Base-by-base conservation (phyloP, 2,329 filamentous ascomycete species). In the Apiospora rasikravindrae region DNA sequence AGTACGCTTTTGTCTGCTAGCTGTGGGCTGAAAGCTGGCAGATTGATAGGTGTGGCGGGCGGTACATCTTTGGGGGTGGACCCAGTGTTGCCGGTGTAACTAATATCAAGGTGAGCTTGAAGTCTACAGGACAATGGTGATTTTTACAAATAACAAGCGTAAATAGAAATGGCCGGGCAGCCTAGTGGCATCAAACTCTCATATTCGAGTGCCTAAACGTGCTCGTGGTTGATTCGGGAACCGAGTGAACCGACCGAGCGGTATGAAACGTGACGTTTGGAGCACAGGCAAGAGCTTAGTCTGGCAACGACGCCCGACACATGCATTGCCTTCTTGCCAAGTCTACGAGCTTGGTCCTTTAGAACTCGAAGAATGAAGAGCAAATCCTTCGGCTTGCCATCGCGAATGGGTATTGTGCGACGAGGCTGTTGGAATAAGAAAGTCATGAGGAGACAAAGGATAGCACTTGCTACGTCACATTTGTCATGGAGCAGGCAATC, bases 11-110 rank as follows among this genome's bases (percentile, higher is more conserved):
- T 16, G 19, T n/a, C 57, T 40, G 57, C 24, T 8, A 74, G 75
- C 68, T 78, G 80, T 47, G 82, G 84, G 53, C 76, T 79, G 75
- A 81, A 85, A 66, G 78, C 79, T 70, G 89, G 89, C 61, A 91
- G 83, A 74, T 80, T 83, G 75, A 91, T 78, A 26, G 88, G 86
- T 10, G 89, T 91, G 64, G 88, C 84, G 51, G 87, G 84, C n/a
- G 88, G 88, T 16, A 90, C 84, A 73, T 90, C 84, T 76, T 87
- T 85, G 40, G 26, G 49, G 77, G 77, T 33, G 77, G 74, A 29
- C 76, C 77, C 68, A 78, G 72, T 37, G 73, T 70, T 64, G 76
- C 66, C 68, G 75, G 71, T 71, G 77, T 74, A 72, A 76, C 79
- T 80, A 73, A 72, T 22, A 29, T 29, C 11, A 68, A 45, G 66